These are phyloP conservation scores for Beauveria rudraprayagi DNA, from an alignment of 2,329 filamentous ascomycete genomes.

Conservation along the genomic window DNA sequence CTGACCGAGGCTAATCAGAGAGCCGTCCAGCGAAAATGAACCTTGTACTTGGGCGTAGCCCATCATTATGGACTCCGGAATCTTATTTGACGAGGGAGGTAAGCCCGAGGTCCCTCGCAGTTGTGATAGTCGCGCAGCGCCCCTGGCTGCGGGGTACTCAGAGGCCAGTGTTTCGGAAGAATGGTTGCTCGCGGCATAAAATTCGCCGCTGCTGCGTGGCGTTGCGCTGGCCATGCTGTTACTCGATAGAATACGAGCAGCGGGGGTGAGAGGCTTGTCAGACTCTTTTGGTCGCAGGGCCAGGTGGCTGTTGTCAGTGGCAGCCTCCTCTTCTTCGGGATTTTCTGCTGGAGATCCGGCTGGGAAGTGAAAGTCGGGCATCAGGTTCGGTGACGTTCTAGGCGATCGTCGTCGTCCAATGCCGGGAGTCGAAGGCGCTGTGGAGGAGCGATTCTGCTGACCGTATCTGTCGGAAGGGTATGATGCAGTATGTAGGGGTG, in stretches of 20 bases:
- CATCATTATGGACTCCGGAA: constrained; percentile 88
- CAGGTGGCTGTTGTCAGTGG: constrained; percentile 27
- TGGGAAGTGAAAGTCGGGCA: constrained; percentile 52
- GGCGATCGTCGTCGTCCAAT: constrained; percentile 30
- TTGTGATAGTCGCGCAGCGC: constrained; percentile 33
- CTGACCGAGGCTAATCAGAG: constrained; percentile 76
- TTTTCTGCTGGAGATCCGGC: constrained; percentile 33
- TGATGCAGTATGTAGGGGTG: constrained; percentile 48
- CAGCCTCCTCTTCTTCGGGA: constrained; percentile 20
- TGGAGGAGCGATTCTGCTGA: constrained; percentile 33
- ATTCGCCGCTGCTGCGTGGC: constrained; percentile 85
- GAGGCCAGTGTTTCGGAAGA: constrained; percentile 90
- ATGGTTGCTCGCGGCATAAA: constrained; percentile 91
- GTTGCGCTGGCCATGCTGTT: constrained; percentile 67
- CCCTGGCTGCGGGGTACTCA: constrained; percentile 58
- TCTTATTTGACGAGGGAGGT: constrained; percentile 34
- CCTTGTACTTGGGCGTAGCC: constrained; percentile 92
- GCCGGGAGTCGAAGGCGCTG: constrained; percentile 38
- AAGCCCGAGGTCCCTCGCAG: constrained; percentile 39
- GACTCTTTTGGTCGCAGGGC: constrained; percentile 26
- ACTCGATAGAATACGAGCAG: constrained; percentile 65
- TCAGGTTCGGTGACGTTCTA: constrained; percentile 32
- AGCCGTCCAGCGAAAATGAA: constrained; percentile 85
- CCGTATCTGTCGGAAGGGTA: constrained; percentile 43
- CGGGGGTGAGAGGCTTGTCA: constrained; percentile 48